Conservation (phyloP, 1,284 basidiomycete genomes). For the Trichosporon sp. region DNA sequence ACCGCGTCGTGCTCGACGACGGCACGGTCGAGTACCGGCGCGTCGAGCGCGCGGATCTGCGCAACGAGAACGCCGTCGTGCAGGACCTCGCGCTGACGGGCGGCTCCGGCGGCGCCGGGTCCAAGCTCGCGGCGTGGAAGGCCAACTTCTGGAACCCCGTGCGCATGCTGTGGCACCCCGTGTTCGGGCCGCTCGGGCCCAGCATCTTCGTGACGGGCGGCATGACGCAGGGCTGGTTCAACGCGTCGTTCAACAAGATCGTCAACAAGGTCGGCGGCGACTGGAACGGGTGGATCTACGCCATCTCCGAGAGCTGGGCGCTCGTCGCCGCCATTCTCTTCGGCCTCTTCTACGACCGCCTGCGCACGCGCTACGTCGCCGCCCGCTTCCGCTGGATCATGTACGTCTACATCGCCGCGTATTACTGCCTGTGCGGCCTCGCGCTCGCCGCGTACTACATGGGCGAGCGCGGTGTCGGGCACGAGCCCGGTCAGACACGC, state of each 20-base stretch:
- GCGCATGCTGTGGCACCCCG: conserved; percentile 18
- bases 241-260: conserved; percentile 20
- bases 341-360: conserved; percentile 20
- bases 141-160: conserved; percentile 16
- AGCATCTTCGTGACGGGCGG: conserved; percentile 19
- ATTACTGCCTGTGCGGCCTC: conserved; percentile 16
- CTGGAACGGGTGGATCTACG: conserved; percentile 23
- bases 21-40: conserved; percentile 18
- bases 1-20: conserved; percentile 15
- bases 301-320: conserved; percentile 17
- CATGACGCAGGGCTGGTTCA: conserved; percentile 23
- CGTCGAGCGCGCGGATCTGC: conserved; percentile 6
- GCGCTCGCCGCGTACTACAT: conserved; percentile 16
- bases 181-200: conserved; percentile 16
- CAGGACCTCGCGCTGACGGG: conserved; percentile 16
- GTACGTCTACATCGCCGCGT: conserved; percentile 17
- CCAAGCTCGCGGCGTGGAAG: conserved; percentile 7
- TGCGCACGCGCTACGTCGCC: conserved; percentile 15
- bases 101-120: not conserved
- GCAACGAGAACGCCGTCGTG: conserved; percentile 16
- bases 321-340: conserved; percentile 18
- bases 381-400: conserved; percentile 19
- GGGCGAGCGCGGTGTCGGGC: conserved; percentile 10
- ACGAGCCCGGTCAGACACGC: conserved; percentile 6
- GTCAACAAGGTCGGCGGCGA: conserved; percentile 18